Base-by-base conservation (phyloP, 1,139 yeast species). In the Candida sojae region DNA sequence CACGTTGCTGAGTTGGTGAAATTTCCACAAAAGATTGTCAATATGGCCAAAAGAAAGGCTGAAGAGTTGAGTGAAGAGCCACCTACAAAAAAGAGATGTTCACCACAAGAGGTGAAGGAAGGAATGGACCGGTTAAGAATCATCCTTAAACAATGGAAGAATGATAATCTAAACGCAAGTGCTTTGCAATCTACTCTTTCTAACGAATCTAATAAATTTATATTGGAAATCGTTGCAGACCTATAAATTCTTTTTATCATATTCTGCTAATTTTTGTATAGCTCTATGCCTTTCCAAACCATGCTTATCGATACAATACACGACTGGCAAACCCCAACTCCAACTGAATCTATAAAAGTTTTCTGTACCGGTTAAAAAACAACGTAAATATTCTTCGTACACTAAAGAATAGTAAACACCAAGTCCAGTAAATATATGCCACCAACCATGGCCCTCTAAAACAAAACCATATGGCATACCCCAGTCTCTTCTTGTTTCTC, bases 391-490 rank as follows among this genome's bases (percentile, higher is more conserved):
- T 64, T 88, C 90, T 60, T 78, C 83, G 64, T 88, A 89, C 12
- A 89, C 89, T 52, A 79, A 68, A 52, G 73, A 75, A 57, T 62
- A 74, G 57, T 77, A 78, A 10, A 77, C 74, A 2, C 96, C 96
- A 10, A 83, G 72, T 2, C 96, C 96, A 0, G 96, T 89, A 53
- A 89, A 77, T 31, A 89, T 71, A 63, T 93, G 99, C 99, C 99
- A 93, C 98, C 98, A 93, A 13, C 96, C 97, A 63, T 93, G 99
- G 32, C 96, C 88, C 64, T 93, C 99, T 36, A 93, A 74, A 9
- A 93, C 56, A 54, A 90, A 81, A 1, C 99, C 99, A 50, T 87
- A 81, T 1, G 98, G 98, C 73, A 91, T 79, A 2, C 96, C 96
- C 62, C 78, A 71, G 2, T 67, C 57, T 54, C 96, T 80, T 64